These are phyloP conservation scores for Penicillium hesseltinei DNA, from an alignment of 2,329 filamentous ascomycete species.

Conservation along the genomic window DNA sequence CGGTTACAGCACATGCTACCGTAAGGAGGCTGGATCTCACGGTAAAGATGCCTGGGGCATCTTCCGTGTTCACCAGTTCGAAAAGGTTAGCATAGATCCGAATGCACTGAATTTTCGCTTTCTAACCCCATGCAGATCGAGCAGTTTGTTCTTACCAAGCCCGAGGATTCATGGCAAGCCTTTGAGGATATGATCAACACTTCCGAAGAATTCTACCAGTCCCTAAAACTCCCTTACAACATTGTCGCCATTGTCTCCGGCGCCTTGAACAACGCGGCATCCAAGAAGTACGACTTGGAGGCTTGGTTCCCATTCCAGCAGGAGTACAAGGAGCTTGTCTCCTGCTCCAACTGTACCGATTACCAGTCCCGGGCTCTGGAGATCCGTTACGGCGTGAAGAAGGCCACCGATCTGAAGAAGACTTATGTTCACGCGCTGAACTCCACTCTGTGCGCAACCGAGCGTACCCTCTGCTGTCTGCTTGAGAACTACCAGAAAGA, in stretches of 20 bases:
- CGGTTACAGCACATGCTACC: slow-evolving; percentile 92
- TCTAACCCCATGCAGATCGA: slow-evolving; percentile 55
- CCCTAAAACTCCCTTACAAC: slow-evolving; percentile 82
- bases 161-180: slow-evolving; percentile 86
- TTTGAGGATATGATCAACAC: slow-evolving; percentile 90
- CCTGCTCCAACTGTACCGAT: slow-evolving; percentile 96
- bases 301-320: slow-evolving; percentile 95
- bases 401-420: slow-evolving; percentile 79
- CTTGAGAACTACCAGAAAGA: slow-evolving; percentile 96
- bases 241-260: slow-evolving; percentile 95
- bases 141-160: slow-evolving; percentile 77
- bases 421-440: slow-evolving; percentile 93
- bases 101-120: background rate
- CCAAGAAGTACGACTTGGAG: slow-evolving; percentile 95
- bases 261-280: slow-evolving; percentile 81
- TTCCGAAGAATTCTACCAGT: slow-evolving; percentile 94
- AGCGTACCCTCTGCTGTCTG: slow-evolving; percentile 88
- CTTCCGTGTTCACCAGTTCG: slow-evolving; percentile 97
- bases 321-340: slow-evolving; percentile 98
- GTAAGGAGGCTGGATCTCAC: slow-evolving; percentile 90
- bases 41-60: slow-evolving; percentile 96
- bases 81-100: slow-evolving; percentile 61
- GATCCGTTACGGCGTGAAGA: slow-evolving; percentile 87
- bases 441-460: slow-evolving; percentile 84
- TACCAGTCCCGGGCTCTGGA: slow-evolving; percentile 94